Evolutionary conservation across 768 basidiomycete species (phyloP), one percentile per base, ranked within the genome.

Genomic region (Leccinum subtestaceum): DNA sequence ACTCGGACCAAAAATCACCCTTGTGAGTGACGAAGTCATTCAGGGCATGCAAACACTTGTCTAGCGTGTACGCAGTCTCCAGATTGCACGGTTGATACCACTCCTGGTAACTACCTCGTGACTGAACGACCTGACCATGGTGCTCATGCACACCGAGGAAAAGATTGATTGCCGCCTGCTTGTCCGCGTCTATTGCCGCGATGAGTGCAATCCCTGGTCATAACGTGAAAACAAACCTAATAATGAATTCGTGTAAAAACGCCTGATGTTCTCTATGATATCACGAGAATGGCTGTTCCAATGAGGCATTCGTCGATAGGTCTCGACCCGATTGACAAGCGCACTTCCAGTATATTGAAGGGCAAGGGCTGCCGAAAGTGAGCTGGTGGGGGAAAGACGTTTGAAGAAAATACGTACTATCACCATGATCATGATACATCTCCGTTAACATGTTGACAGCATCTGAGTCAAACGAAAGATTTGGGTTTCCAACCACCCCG

Each of bases 201-300:
- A 6, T 68, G 21, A 66, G 56, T 31, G 31, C 15, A 19, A 17
- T 9, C 50, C 5, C 17, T 1, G 29, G 27, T 19, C 32, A 15
- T 8, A 50, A 53, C 15, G 8, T 15, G 9, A 12, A 40, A 51
- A 40, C 59, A 57, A 46, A 93, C 93, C 93, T 3, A 96, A 81
- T 48, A 98, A 77, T 7, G 92, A 93, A 67, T 99, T 99, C 9
- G 94, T 88, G 70, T 98, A 98, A 70, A 96, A 97, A 19, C 96
- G 84, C 52, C 93, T 81, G 54, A 98, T 88, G 67, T 95, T 96
- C 74, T 97, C 95, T 62, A 95, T 93, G 67, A 98, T 93, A 70
- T 98, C 95, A 36, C 96, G 80, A 2, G 95, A 97, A 74, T 98
- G 96, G 65, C 93, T 95, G 67, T 93, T 94, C 95, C 96, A 98